Conservation (phyloP, 805 yeast genomes). For the Lipomyces yamadae region DNA sequence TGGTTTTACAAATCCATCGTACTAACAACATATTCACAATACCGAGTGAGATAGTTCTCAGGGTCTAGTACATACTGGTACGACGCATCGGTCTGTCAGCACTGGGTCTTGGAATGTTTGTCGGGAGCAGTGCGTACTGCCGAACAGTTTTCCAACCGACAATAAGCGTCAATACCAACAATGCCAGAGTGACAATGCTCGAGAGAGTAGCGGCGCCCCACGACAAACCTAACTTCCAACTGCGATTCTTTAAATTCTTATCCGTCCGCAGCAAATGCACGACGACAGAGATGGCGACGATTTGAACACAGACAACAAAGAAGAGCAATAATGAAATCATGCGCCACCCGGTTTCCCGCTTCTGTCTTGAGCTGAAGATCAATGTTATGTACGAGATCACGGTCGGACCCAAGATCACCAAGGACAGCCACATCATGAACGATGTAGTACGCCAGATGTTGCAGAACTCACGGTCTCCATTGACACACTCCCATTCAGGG, state of each 20-base stretch:
- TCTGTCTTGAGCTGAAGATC: constrained; percentile 19
- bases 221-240: constrained; percentile 27
- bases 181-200: constrained; percentile 14
- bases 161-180: constrained; percentile 20
- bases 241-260: constrained; percentile 12
- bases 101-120: neutral
- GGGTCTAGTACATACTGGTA: neutral
- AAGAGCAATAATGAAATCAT: constrained; percentile 21
- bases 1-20: neutral
- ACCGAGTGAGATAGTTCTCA: neutral
- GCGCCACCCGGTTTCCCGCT: constrained; percentile 31
- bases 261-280: constrained; percentile 21
- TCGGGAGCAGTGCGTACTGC: constrained; percentile 17
- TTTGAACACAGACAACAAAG: constrained; percentile 22
- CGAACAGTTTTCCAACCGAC: constrained; percentile 28
- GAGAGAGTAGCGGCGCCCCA: constrained; percentile 26
- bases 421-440: constrained; percentile 33
- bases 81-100: neutral
- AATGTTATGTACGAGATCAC: constrained; percentile 27
- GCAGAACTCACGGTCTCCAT: constrained; percentile 33
- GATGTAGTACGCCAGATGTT: constrained; percentile 32
- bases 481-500: constrained; percentile 23
- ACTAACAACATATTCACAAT: neutral
- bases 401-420: constrained; percentile 27
- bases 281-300: constrained; percentile 25